These are phyloP conservation scores for Penicillium nucicola DNA, from an alignment of 495 filamentous ascomycete species.

Conservation along the genomic window DNA sequence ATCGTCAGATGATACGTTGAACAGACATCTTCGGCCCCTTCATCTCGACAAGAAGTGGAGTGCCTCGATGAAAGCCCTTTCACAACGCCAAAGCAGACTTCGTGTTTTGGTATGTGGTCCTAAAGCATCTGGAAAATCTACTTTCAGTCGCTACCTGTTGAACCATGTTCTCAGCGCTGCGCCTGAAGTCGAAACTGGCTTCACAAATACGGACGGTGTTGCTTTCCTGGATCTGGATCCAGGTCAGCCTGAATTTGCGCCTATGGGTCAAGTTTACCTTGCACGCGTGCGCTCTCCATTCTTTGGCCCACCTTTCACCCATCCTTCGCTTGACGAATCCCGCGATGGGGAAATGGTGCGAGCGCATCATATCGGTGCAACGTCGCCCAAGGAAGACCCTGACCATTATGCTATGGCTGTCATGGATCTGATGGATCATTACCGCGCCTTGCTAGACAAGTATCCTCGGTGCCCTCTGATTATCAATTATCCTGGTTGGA, in stretches of 20 bases:
- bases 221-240: conserved; percentile 79
- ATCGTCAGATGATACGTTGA: conserved; percentile 45
- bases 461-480: conserved; percentile 59
- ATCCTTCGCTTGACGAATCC: conserved; percentile 46
- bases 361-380: conserved; percentile 70
- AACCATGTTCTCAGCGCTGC: conserved; percentile 67
- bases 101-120: conserved; percentile 68
- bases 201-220: conserved; percentile 42
- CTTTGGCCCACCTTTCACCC: conserved; percentile 73
- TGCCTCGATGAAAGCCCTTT: conserved; percentile 38
- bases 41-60: conserved; percentile 65
- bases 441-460: conserved; percentile 44
- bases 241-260: conserved; percentile 77
- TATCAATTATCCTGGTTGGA: conserved; percentile 82
- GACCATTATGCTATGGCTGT: conserved; percentile 66
- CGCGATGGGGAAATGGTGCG: conserved; percentile 47
- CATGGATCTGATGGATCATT: conserved; percentile 64
- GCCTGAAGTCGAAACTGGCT: conserved; percentile 31
- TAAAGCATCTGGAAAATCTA: conserved; percentile 84
- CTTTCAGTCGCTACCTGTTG: conserved; percentile 69
- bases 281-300: conserved; percentile 59
- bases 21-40: conserved; percentile 56
- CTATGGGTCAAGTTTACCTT: conserved; percentile 75
- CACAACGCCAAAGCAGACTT: conserved; percentile 33
- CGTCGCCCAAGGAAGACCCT: conserved; percentile 66